These are phyloP conservation scores for Fusarium domesticum DNA, from an alignment of 2,329 filamentous ascomycete species.

Conservation along the genomic window DNA sequence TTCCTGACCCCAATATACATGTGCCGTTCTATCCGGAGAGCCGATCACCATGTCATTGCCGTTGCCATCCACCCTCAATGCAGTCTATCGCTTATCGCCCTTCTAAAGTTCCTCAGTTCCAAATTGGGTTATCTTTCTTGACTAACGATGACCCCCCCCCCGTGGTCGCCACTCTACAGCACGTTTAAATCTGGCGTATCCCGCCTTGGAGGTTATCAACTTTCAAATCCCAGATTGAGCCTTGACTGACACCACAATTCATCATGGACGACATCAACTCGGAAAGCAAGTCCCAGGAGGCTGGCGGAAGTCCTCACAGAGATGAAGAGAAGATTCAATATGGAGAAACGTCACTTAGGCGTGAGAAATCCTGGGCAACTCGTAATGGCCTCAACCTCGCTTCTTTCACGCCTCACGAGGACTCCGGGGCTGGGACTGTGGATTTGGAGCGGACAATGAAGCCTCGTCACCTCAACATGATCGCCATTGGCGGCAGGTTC, in stretches of 20 bases:
- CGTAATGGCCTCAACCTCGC: slow-evolving; percentile 27
- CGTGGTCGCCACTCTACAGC: background rate
- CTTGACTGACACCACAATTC: background rate
- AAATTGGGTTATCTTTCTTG: background rate
- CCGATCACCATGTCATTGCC: background rate
- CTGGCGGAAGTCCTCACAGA: slow-evolving; percentile 8
- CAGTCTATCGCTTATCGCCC: background rate
- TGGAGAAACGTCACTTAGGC: slow-evolving; percentile 2
- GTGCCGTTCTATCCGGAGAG: background rate
- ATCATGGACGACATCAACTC: slow-evolving; percentile 20
- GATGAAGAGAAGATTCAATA: slow-evolving; percentile 18
- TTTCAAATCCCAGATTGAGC: background rate
- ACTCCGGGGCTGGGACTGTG: slow-evolving; percentile 18
- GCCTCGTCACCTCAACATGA: slow-evolving; percentile 30
- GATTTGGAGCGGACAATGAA: slow-evolving; percentile 28
- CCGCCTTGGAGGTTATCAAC: background rate
- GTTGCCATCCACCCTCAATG: background rate
- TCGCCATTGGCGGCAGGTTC: slow-evolving; percentile 29
- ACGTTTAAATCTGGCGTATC: background rate
- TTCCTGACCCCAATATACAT: too few relatives aligned
- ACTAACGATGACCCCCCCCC: background rate
- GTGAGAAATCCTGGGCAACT: slow-evolving; percentile 23
- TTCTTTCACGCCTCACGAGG: slow-evolving; percentile 24
- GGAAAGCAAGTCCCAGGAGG: slow-evolving; percentile 18
- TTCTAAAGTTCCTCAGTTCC: background rate